These are phyloP conservation scores for Boletus pseudo-olivaceus DNA, from an alignment of 768 basidiomycete genomes.

Conservation along the genomic window DNA sequence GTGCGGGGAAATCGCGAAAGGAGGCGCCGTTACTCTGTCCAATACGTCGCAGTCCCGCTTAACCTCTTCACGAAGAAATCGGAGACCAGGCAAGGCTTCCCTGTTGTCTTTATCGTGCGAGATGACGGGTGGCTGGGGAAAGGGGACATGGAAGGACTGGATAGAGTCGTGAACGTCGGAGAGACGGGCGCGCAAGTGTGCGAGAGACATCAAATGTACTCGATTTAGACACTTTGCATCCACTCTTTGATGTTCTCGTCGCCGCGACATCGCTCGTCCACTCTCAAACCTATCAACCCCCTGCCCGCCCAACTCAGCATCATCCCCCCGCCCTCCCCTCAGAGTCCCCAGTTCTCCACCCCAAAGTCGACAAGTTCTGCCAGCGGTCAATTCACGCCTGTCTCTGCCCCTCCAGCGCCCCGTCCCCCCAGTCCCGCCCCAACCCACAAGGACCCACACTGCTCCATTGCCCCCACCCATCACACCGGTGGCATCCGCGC, in stretches of 20 bases:
- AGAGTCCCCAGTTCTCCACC: background rate
- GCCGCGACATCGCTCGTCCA: constrained; percentile 22
- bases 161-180: background rate
- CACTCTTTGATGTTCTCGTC: background rate
- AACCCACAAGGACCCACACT: background rate
- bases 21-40: background rate
- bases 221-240: background rate
- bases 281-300: constrained; percentile 6
- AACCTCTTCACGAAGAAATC: constrained; percentile 40
- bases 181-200: background rate
- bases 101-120: background rate
- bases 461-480: too few species aligned
- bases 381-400: too few species aligned
- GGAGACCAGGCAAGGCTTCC: constrained; percentile 37
- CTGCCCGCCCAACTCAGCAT: background rate
- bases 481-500: constrained; percentile 40
- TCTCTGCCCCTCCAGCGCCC: background rate
- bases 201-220: background rate
- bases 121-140: constrained; percentile 32
- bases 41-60: constrained; percentile 42
- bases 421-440: constrained; percentile 3
- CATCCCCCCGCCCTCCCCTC: background rate
- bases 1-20: background rate
- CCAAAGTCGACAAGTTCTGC: background rate
- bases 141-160: constrained; percentile 20